Base-by-base conservation (phyloP, 2,329 filamentous ascomycete species). In the Pseudogymnoascus sp. region DNA sequence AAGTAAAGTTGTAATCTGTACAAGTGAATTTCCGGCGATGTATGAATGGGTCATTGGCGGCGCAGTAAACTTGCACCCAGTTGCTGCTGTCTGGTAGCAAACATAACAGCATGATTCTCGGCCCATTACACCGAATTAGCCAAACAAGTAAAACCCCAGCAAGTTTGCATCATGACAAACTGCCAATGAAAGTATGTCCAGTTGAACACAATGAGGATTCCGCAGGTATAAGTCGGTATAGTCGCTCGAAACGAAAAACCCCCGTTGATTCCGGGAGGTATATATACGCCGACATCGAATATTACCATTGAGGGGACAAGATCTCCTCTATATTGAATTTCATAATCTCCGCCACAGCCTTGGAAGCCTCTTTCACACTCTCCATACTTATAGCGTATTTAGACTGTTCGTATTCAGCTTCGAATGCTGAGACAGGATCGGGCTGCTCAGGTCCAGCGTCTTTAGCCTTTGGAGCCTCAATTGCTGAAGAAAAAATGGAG, bases 11-110 rank as follows among this genome's bases (percentile, higher is more conserved):
- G 28, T 34, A 56, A 12, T 34, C 11, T 34, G 49, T 56, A 56
- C 49, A 56, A 11, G 28, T 56, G 16, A 56, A 36, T 11, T 21
- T 5, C 7, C 12, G 49, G 28, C 28, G 28, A 34, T 14, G 49
- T 34, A 56, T 18, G 28, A 9, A 1, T 34, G 28, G 46, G 49
- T 34, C 49, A 34, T 56, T 34, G 49, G 46, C n/a, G 11, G 49
- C 16, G 49, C 28, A 36, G n/a, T 34, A 34, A 36, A 34, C 16
- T 18, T 56, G 49, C 49, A 56, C 28, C 28, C 49, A 34, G 49
- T 18, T 56, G 49, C 28, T 56, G 16, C 21, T 56, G 49, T 56
- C 49, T 36, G 28, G 49, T 56, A 56, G 25, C 28, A 56, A 56
- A 56, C 49, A 16, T 16, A 34, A 5, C n/a, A 49, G 5, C 9